These are phyloP conservation scores for Pleurotus sapidus DNA, from an alignment of 768 basidiomycete species.

Conservation along the genomic window DNA sequence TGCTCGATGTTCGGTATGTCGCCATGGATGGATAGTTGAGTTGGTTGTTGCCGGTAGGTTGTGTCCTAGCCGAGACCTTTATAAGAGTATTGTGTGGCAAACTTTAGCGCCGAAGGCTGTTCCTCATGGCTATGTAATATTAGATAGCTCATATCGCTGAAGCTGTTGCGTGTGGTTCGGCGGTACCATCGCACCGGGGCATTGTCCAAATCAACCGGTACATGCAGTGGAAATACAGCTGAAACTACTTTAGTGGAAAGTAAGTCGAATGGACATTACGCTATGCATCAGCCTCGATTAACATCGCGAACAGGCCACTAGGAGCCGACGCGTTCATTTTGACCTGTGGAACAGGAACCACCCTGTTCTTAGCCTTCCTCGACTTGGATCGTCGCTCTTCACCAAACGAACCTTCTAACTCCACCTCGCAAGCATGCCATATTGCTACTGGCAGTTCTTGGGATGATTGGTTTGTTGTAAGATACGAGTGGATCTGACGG, in stretches of 20 bases:
- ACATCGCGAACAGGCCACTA: slow-evolving; percentile 35
- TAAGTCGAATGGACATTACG: too few species aligned
- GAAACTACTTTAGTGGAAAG: too few species aligned
- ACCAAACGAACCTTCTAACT: slow-evolving; percentile 45
- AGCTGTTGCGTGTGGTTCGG: too few species aligned
- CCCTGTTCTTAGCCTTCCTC: slow-evolving; percentile 27
- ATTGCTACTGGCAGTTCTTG: slow-evolving; percentile 28
- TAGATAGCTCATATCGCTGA: too few species aligned
- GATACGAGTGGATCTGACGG: slow-evolving; percentile 47
- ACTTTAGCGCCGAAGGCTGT: too few species aligned
- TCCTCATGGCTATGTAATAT: too few species aligned
- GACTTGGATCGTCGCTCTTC: slow-evolving; percentile 44
- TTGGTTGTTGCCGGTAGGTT: not conserved
- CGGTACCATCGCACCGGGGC: too few species aligned
- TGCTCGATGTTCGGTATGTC: slow-evolving; percentile 14
- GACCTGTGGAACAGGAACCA: slow-evolving; percentile 7
- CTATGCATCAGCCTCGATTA: slow-evolving; percentile 36
- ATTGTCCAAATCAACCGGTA: too few species aligned
- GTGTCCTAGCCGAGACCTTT: not conserved
- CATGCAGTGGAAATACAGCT: too few species aligned
- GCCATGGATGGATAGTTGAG: slow-evolving; percentile 8
- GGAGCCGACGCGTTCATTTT: slow-evolving; percentile 2
- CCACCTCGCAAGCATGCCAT: slow-evolving; percentile 46
- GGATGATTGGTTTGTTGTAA: slow-evolving; percentile 31
- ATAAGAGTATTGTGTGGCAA: not conserved